Base-by-base conservation (phyloP, 495 filamentous ascomycete species). In the Neurospora sp. region DNA sequence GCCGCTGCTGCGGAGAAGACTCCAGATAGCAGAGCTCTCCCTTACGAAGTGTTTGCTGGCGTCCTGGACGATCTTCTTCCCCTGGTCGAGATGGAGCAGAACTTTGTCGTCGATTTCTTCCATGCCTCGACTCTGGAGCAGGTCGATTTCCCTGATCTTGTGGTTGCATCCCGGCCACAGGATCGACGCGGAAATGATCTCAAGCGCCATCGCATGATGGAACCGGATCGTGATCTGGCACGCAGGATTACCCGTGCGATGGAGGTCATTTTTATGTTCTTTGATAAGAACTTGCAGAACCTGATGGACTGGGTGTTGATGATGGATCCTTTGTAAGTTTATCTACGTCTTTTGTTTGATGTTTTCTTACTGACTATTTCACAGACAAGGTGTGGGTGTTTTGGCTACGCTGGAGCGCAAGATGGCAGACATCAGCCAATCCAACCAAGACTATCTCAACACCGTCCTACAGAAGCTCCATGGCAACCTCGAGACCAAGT, bases 81-180 rank as follows among this genome's bases (percentile, higher is more conserved):
- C 27, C 87, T 96, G 72, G 89, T 97, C 45, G 90, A 91, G 69
- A 92, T 92, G 73, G 95, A 98, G 82, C 95, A 98, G 80, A 97
- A 97, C 77, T 98, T 98, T 76, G 83, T 97, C 38, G 89, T 96
- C 31, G 92, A 96, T 71, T 96, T 97, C 81, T 98, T 98, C 84
- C 94, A 97, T 71, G 86, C 96, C 9, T 91, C 89, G 41, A 96
- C 93, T 18, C 84, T 93, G 14, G 88, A 91, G 71, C 90, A 86
- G 16, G 82, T 86, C 16, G 94, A 98, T 75, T 98, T 97, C 76
- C 84, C 90, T 1, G 95, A 98, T 65, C 86, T 93, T 3, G 89
- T 97, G 22, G 82, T 86, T 27, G 84, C 87, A 6, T 85, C 87
- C 3, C 80, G 84, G 70, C 94, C 94, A 3, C 88, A 90, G n/a